Conservation (phyloP, 129 eudicot species). For the Saposhnikovia divaricata region DNA sequence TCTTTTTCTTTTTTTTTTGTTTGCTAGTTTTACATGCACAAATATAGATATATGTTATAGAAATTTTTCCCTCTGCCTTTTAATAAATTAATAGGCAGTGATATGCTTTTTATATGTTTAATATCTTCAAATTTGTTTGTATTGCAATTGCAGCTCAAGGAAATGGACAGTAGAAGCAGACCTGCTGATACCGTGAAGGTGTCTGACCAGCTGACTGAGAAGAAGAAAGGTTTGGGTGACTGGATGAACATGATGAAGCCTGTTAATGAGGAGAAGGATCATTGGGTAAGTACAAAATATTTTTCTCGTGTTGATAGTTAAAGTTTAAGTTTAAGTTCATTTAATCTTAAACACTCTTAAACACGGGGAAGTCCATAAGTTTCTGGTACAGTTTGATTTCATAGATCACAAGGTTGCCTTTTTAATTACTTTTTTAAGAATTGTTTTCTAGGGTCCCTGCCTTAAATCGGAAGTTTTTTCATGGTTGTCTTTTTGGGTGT, state of each 20-base stretch:
- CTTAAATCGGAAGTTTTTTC: neutral
- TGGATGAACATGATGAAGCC: slow-evolving; percentile 81
- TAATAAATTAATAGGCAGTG: no score
- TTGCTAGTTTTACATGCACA: no score
- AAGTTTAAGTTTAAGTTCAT: neutral
- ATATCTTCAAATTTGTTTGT: neutral
- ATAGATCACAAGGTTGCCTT: neutral
- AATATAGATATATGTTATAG: no score
- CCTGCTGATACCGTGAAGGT: slow-evolving; percentile 52
- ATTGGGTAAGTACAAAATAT: slow-evolving; percentile 46
- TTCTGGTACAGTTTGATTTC: neutral
- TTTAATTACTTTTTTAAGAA: neutral
- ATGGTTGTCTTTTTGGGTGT: neutral
- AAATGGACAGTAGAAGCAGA: slow-evolving; percentile 72
- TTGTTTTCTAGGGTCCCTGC: neutral
- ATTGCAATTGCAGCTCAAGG: slow-evolving; percentile 64
- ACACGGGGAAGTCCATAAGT: neutral
- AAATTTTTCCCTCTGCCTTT: neutral
- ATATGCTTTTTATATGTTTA: neutral
- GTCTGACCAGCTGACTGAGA: slow-evolving; percentile 62
- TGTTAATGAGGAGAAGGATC: slow-evolving; percentile 83
- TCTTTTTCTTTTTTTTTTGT: no score
- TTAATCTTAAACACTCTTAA: no score
- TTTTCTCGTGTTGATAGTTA: no score
- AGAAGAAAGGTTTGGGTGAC: slow-evolving; percentile 85